Evolutionary conservation across 345 rosid species (phyloP).

Genomic region (Xanthoceras sorbifolium): DNA sequence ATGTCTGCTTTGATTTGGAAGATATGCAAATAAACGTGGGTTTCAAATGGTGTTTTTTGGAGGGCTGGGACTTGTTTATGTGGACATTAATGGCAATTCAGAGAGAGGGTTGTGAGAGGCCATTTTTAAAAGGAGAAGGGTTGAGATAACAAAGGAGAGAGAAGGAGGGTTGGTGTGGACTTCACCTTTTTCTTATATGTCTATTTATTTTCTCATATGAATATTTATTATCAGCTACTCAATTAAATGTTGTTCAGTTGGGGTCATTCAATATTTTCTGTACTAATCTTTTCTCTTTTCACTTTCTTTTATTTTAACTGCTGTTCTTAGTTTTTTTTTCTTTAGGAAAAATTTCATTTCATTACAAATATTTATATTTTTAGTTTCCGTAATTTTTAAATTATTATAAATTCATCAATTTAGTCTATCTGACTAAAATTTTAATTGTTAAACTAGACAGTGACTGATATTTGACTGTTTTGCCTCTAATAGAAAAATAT

Average conservation of each 20-base stretch:
- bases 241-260: conserved; percentile 41
- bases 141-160: not conserved
- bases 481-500: too few species aligned
- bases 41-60: conserved; percentile 15
- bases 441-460: too few species aligned
- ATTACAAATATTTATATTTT: too few species aligned
- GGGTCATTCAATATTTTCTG: conserved; percentile 34
- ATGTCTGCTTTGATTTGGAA: conserved; percentile 1
- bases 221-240: conserved; percentile 34
- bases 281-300: conserved; percentile 21
- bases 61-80: conserved; percentile 3
- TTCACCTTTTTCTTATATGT: conserved; percentile 19
- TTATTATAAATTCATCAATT: too few species aligned
- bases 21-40: not conserved
- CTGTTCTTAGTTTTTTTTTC: not conserved
- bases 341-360: too few species aligned
- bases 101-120: conserved; percentile 14
- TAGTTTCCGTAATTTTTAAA: too few species aligned
- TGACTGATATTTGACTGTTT: too few species aligned
- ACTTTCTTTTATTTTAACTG: not conserved
- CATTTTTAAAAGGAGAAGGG: conserved; percentile 33
- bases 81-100: conserved; percentile 27
- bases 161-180: conserved; percentile 31
- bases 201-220: conserved; percentile 35
- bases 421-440: too few species aligned